phyloP scores from a whole-genome alignment of 257 asterid genomes.

The Solanum dulcamara region DNA sequence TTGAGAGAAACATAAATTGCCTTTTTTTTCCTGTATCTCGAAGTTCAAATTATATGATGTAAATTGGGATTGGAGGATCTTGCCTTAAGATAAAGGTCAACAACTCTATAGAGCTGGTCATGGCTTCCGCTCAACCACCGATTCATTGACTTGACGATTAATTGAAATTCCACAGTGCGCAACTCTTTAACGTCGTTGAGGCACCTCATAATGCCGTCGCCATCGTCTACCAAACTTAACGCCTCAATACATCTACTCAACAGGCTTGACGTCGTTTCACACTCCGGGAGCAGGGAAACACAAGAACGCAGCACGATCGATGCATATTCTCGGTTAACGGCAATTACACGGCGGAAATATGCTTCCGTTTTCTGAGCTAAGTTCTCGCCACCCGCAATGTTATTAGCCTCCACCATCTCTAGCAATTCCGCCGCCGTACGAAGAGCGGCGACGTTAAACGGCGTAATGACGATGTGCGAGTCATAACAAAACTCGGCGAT shows the following conservation, averaged over 20 bases:
- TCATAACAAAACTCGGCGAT: slow-evolving; percentile 68
- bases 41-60: not conserved
- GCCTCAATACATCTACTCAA: slow-evolving; percentile 74
- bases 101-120: slow-evolving; percentile 57
- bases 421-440: slow-evolving; percentile 69
- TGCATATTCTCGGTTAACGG: slow-evolving; percentile 41
- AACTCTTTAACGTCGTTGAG: slow-evolving; percentile 33
- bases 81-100: slow-evolving; percentile 68
- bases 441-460: slow-evolving; percentile 71
- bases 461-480: slow-evolving; percentile 41
- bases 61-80: not conserved
- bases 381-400: slow-evolving; percentile 12
- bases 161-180: slow-evolving; percentile 27
- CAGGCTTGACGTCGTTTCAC: slow-evolving; percentile 46
- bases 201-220: slow-evolving; percentile 21
- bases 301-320: slow-evolving; percentile 48
- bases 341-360: slow-evolving; percentile 45
- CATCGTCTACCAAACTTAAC: slow-evolving; percentile 37
- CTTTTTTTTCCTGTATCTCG: too few relatives aligned
- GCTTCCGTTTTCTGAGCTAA: slow-evolving; percentile 53
- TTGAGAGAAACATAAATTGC: not conserved
- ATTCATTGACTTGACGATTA: slow-evolving; percentile 41
- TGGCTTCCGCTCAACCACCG: slow-evolving; percentile 47
- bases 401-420: slow-evolving; percentile 40
- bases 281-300: slow-evolving; percentile 60